phyloP scores from a whole-genome alignment of 2,329 filamentous ascomycete species.

The Trichoderma cornu-damae region DNA sequence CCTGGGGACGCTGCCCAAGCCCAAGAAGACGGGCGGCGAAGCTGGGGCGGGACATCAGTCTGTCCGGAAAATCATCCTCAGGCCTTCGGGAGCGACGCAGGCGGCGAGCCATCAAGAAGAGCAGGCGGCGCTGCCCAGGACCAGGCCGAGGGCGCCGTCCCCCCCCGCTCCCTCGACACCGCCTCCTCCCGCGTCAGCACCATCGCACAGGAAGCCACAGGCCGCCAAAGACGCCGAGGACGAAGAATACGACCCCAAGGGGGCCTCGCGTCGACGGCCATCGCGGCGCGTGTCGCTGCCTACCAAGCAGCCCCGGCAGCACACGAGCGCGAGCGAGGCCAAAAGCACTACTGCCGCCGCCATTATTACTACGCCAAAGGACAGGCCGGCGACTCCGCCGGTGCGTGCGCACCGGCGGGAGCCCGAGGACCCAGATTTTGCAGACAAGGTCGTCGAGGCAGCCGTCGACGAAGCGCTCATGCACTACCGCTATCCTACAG shows the following conservation, averaged over 20 bases:
- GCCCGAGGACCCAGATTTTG: constrained; percentile 39
- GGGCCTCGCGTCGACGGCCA: constrained; percentile 31
- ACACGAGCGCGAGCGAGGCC: constrained; percentile 18
- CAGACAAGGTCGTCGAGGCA: constrained; percentile 50
- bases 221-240: constrained; percentile 34
- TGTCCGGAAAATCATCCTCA: constrained; percentile 44
- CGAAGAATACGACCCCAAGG: constrained; percentile 42
- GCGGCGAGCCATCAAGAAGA: constrained; percentile 25
- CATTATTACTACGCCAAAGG: constrained; percentile 7
- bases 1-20: constrained; percentile 66
- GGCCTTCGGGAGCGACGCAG: constrained; percentile 33
- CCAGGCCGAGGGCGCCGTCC: constrained; percentile 10
- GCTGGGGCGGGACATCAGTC: constrained; percentile 23
- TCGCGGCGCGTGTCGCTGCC: constrained; percentile 32
- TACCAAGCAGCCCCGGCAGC: constrained; percentile 25
- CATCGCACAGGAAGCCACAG: constrained; percentile 22
- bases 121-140: constrained; percentile 1
- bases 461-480: constrained; percentile 56
- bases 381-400: constrained; percentile 19
- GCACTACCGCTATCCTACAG: constrained; percentile 55
- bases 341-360: constrained; percentile 2
- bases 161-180: constrained; percentile 21
- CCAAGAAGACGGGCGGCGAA: constrained; percentile 35
- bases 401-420: constrained; percentile 22
- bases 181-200: constrained; percentile 21